Evolutionary conservation across 1,284 basidiomycete species (phyloP).

Genomic region (Tilletia walkeri): DNA sequence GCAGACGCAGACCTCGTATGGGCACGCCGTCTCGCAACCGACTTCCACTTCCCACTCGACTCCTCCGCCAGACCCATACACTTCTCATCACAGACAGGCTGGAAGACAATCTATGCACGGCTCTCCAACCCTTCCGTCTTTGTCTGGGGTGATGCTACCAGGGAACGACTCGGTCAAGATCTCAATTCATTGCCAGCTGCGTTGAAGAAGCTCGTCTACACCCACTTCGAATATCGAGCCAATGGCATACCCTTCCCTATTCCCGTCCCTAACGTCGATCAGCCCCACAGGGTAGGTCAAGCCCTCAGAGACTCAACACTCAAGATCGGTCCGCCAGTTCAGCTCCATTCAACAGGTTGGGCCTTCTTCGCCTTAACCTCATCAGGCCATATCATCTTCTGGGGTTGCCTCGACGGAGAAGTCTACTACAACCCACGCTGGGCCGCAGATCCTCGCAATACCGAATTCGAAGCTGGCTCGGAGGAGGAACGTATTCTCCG

Average conservation of each 20-base stretch:
- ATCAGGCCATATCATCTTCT: constrained; percentile 28
- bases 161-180: constrained; percentile 28
- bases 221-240: too few relatives aligned
- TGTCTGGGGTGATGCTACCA: constrained; percentile 30
- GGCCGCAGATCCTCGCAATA: too few relatives aligned
- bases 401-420: constrained; percentile 36
- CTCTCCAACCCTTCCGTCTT: constrained; percentile 29
- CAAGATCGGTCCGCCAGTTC: constrained; percentile 18
- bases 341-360: constrained; percentile 38
- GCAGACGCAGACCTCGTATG: constrained; percentile 33
- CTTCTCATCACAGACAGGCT: constrained; percentile 21
- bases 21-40: constrained; percentile 29
- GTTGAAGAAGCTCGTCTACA: neutral
- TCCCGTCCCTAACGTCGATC: constrained; percentile 17
- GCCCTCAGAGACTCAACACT: constrained; percentile 16
- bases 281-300: neutral
- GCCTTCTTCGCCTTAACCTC: constrained; percentile 34
- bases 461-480: neutral
- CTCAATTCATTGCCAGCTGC: neutral
- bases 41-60: constrained; percentile 34
- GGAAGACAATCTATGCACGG: constrained; percentile 33
- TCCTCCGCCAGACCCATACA: constrained; percentile 26
- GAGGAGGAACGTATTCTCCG: neutral
- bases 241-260: constrained; percentile 31
- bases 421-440: neutral